These are phyloP conservation scores for Ogataea ramenticola DNA, from an alignment of 805 yeast species.

Conservation along the genomic window DNA sequence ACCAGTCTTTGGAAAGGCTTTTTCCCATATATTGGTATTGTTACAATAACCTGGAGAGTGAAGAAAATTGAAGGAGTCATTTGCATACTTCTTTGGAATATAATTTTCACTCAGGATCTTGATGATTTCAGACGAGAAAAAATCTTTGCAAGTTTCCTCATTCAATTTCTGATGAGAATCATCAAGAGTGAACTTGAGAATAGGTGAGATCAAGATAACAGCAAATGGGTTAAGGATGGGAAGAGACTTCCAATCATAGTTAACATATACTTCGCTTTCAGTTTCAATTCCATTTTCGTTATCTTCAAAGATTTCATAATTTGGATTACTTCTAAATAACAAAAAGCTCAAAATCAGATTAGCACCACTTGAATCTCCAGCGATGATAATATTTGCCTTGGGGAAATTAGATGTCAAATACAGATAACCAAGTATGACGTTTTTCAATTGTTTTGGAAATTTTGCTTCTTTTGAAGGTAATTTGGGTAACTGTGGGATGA, in stretches of 20 bases:
- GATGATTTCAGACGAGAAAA: constrained; percentile 12
- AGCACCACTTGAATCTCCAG: constrained; percentile 46
- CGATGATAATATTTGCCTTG: constrained; percentile 23
- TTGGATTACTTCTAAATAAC: constrained; percentile 30
- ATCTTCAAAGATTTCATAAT: constrained; percentile 9
- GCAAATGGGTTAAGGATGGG: constrained; percentile 16
- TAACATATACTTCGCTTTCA: too few relatives aligned
- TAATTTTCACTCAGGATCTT: constrained; percentile 8
- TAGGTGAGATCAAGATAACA: constrained; percentile 20
- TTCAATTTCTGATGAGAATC: constrained; percentile 7
- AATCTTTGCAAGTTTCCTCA: constrained; percentile 11
- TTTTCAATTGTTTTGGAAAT: constrained; percentile 21
- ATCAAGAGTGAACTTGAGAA: constrained; percentile 12
- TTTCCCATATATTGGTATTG: constrained; percentile 29
- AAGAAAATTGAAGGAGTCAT: constrained; percentile 14
- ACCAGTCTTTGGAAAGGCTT: constrained; percentile 35
- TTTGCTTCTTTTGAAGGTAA: constrained; percentile 10
- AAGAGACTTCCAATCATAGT: constrained; percentile 3
- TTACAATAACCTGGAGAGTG: constrained; percentile 27
- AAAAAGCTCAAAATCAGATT: constrained; percentile 31
- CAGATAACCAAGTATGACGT: constrained; percentile 26
- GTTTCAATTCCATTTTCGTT: not conserved
- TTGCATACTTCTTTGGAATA: constrained; percentile 2
- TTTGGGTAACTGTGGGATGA: constrained; percentile 25
- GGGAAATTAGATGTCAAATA: constrained; percentile 17